Base-by-base conservation (phyloP, 768 basidiomycete species). In the Lactarius indigo region DNA sequence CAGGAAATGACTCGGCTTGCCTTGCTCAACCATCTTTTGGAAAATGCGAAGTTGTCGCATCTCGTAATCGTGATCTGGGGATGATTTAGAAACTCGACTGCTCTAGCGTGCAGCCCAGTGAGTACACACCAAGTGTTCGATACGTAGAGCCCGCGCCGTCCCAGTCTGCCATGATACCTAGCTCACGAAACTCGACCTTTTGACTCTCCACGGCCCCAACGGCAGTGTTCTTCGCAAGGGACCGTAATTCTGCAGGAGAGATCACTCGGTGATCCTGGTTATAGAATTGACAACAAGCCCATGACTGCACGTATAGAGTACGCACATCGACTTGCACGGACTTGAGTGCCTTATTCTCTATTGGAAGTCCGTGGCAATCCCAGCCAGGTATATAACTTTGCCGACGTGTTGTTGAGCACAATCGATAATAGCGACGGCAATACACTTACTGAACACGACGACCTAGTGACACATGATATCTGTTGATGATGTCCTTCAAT, bases 291-390 rank as follows among this genome's bases (percentile, higher is more conserved):
- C 15, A 26, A 26, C 39, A 60, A 52, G 26, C 7, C 42, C 20
- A 54, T 31, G 26, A 17, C 31, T 73, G 57, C 41, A 7, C 28
- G 33, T 47, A 59, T 47, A 60, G 26, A 23, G 30, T n/a, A 65
- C 20, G 30, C 30, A 41, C 30, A 69, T 84, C 63, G 73, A 92
- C 92, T 63, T 85, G 83, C 31, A 96, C 80, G 28, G 89, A 84
- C 66, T 89, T 81, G 41, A 99, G 78, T 0, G 95, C 92, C 73
- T 97, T 98, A 70, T 94, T 93, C 75, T 98, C 96, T 68, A 98
- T 98, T 0, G 96, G 96, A 15, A 98, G 85, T 7, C 96, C 96
- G 75, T 99, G 96, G 72, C 96, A 98, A 73, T 99, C 96, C 94
- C 94, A 99, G 12, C 96, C 96, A 41, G 96, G 96, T 17, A 91